Conservation (phyloP, 495 filamentous ascomycete species). For the Aspergillus leporis region DNA sequence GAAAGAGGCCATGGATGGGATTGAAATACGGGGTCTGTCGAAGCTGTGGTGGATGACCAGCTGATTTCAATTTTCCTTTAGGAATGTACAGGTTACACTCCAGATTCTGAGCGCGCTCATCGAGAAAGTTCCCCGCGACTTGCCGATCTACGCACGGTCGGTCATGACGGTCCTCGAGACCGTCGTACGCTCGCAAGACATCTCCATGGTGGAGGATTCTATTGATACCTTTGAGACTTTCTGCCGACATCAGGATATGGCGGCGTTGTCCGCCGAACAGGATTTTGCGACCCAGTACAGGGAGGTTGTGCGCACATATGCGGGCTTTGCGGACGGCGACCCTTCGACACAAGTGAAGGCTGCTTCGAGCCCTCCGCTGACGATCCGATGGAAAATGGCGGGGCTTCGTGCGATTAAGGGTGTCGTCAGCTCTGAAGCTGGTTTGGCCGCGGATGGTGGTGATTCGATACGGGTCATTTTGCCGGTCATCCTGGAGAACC, state of each 20-base stretch:
- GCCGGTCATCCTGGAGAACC: slow-evolving; percentile 79
- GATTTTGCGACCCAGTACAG: slow-evolving; percentile 81
- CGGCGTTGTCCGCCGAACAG: slow-evolving; percentile 76
- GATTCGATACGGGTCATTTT: slow-evolving; percentile 73
- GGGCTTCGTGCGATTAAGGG: slow-evolving; percentile 78
- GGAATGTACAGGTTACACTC: slow-evolving; percentile 90
- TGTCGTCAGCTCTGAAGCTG: slow-evolving; percentile 69
- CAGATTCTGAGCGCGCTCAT: slow-evolving; percentile 85
- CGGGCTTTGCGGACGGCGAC: slow-evolving; percentile 63
- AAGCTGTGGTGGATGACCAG: not conserved
- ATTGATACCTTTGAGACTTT: slow-evolving; percentile 80
- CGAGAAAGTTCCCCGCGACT: slow-evolving; percentile 85
- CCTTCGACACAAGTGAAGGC: slow-evolving; percentile 32
- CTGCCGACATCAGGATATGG: slow-evolving; percentile 76
- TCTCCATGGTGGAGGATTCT: slow-evolving; percentile 86
- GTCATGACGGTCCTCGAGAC: slow-evolving; percentile 76
- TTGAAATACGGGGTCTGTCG: not conserved
- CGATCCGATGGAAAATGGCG: slow-evolving; percentile 80
- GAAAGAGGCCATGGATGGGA: not conserved
- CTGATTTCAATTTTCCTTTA: slow-evolving; percentile 31
- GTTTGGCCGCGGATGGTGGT: slow-evolving; percentile 69
- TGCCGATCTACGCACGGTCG: slow-evolving; percentile 80
- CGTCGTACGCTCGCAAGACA: slow-evolving; percentile 76
- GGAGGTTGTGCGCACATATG: slow-evolving; percentile 73
- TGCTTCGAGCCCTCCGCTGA: slow-evolving; percentile 65